Evolutionary conservation across 179 eudicot genomes (phyloP).

Genomic region (Drosera spatulata): DNA sequence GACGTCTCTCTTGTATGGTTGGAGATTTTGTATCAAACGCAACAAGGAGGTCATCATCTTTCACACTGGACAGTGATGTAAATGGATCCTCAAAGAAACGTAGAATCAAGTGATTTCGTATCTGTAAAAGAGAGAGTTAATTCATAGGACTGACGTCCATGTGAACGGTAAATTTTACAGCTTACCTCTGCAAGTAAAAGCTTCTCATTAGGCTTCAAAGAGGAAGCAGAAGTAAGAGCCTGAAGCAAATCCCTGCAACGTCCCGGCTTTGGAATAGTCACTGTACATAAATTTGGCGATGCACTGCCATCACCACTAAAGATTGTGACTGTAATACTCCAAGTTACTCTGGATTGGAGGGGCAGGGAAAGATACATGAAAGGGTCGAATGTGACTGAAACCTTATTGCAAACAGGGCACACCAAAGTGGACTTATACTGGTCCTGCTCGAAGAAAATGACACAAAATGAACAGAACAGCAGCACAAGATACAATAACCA

Average conservation of each 20-base stretch:
- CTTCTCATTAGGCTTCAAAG: slow-evolving; percentile 72
- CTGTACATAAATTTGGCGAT: slow-evolving; percentile 66
- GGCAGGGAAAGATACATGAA: slow-evolving; percentile 99
- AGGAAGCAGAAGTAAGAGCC: slow-evolving; percentile 73
- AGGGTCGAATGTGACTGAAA: slow-evolving; percentile 94
- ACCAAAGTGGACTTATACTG: slow-evolving; percentile 96
- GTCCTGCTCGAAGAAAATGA: slow-evolving; percentile 39
- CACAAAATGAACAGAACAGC: neutral
- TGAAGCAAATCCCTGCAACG: slow-evolving; percentile 88
- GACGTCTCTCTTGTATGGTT: slow-evolving; percentile 47
- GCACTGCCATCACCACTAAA: slow-evolving; percentile 79
- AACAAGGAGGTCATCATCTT: slow-evolving; percentile 90
- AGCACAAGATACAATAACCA: neutral
- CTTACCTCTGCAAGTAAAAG: slow-evolving; percentile 94
- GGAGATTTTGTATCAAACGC: slow-evolving; percentile 88
- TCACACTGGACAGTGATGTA: slow-evolving; percentile 64
- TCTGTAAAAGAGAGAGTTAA: slow-evolving; percentile 29
- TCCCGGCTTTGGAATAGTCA: slow-evolving; percentile 91
- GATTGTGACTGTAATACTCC: slow-evolving; percentile 73
- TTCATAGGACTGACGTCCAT: slow-evolving; percentile 1
- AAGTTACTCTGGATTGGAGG: slow-evolving; percentile 77
- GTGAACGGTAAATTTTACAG: neutral
- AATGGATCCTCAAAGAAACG: slow-evolving; percentile 90
- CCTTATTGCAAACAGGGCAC: slow-evolving; percentile 75
- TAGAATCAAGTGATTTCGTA: slow-evolving; percentile 69